phyloP scores from a whole-genome alignment of 1,284 basidiomycete genomes.

The Austroboletus niveus region DNA sequence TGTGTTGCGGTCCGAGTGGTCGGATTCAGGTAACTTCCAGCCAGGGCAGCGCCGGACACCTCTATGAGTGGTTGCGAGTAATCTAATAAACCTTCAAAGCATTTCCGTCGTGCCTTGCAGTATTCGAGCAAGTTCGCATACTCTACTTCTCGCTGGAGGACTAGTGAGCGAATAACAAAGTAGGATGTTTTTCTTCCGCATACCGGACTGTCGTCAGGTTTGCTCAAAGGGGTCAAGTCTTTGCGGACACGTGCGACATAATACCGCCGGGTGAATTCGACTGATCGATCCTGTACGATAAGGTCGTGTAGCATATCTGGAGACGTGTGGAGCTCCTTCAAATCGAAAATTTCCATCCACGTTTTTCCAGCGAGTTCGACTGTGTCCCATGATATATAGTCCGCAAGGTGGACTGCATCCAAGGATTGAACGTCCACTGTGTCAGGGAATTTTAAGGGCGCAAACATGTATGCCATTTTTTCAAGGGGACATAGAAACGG shows the following conservation, averaged over 20 bases:
- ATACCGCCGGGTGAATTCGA: constrained; percentile 75
- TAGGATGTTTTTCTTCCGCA: constrained; percentile 27
- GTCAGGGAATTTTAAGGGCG: constrained; percentile 46
- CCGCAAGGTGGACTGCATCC: constrained; percentile 39
- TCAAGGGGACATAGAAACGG: constrained; percentile 51
- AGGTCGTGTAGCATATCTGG: constrained; percentile 51
- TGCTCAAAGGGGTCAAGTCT: constrained; percentile 72
- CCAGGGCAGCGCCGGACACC: constrained; percentile 49
- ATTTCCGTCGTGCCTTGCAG: constrained; percentile 56
- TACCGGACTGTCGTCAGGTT: constrained; percentile 62
- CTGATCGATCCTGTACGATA: constrained; percentile 68
- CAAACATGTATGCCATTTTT: constrained; percentile 61
- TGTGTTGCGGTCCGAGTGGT: constrained; percentile 36
- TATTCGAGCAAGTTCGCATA: constrained; percentile 62
- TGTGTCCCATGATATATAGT: constrained; percentile 63
- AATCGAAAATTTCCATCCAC: constrained; percentile 51
- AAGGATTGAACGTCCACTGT: constrained; percentile 18
- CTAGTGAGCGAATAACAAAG: constrained; percentile 12
- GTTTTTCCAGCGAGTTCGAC: constrained; percentile 50
- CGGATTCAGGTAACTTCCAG: constrained; percentile 57
- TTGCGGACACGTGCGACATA: constrained; percentile 51
- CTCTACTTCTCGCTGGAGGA: constrained; percentile 52
- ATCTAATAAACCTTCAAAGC: constrained; percentile 59
- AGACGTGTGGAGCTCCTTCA: constrained; percentile 41
- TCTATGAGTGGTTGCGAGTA: constrained; percentile 71